Percentiles rank a stretch among this genome's conserved stretches.
phyloP scores from a whole-genome alignment of 116 monocot genomes.

The Thalassia testudinum region DNA sequence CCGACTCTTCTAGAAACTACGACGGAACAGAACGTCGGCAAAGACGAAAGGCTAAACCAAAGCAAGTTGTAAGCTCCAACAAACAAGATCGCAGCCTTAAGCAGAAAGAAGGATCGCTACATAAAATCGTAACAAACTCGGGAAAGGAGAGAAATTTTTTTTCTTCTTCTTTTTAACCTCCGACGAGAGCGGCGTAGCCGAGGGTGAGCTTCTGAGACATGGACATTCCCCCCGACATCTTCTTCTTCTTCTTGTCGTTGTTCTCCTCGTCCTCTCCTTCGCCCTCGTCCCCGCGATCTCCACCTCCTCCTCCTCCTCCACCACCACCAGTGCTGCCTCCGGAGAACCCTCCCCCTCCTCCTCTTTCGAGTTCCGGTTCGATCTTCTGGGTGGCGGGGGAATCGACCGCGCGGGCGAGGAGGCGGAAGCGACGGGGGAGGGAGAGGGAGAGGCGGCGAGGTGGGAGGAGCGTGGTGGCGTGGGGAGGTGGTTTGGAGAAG shows the following conservation, averaged over 20 bases:
- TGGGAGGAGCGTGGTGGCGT: no score
- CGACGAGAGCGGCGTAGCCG: slow-evolving; percentile 54
- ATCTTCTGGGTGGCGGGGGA: no score
- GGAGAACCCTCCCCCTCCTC: slow-evolving; percentile 10
- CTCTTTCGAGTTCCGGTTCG: no score
- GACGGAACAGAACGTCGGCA: background rate
- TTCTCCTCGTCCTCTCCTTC: no score
- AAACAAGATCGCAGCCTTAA: no score
- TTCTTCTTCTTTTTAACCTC: slow-evolving; percentile 29
- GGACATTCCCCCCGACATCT: slow-evolving; percentile 37
- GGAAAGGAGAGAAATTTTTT: background rate
- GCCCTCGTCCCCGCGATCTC: slow-evolving; percentile 3
- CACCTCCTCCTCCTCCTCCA: slow-evolving; percentile 8
- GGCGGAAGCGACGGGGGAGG: no score
- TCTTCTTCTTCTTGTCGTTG: no score
- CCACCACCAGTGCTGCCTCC: slow-evolving; percentile 9
- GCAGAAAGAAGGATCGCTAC: background rate
- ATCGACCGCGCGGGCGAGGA: no score
- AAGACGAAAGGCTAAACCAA: background rate
- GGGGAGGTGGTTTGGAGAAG: no score
- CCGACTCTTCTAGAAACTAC: no score
- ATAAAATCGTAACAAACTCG: background rate
- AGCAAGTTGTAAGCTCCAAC: no score
- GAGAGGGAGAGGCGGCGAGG: no score
- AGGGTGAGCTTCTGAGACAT: slow-evolving; percentile 75